Conservation (phyloP, 2,329 filamentous ascomycete species). For the Graphiopsis chlorocephala region DNA sequence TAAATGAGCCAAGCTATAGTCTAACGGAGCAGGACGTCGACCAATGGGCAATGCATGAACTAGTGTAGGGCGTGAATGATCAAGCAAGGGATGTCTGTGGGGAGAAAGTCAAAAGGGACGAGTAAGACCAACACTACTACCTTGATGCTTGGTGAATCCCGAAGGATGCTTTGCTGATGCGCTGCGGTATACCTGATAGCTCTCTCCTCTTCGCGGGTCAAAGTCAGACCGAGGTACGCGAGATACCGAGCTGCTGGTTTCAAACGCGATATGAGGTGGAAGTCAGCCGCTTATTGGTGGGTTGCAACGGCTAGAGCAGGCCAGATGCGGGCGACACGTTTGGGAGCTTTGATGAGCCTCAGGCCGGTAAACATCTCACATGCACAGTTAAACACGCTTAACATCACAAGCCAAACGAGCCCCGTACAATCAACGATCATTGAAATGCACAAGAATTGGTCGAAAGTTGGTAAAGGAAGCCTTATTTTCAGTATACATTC, state of each 20-base stretch:
- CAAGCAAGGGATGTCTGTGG: not conserved
- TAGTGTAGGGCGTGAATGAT: not conserved
- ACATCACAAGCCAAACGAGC: not conserved
- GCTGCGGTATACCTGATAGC: not conserved
- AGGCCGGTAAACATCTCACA: not conserved
- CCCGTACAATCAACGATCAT: not conserved
- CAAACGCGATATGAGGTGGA: not conserved
- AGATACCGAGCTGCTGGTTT: not conserved
- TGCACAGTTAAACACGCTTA: not conserved
- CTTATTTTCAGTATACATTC: not conserved
- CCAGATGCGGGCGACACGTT: not conserved
- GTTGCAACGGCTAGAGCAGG: slow-evolving; percentile 8
- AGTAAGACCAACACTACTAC: not conserved
- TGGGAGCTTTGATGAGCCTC: not conserved
- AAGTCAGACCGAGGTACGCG: slow-evolving; percentile 8
- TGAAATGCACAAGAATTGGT: not conserved
- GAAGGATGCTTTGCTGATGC: not conserved
- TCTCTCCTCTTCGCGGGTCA: slow-evolving; percentile 9
- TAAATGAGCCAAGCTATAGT: not conserved
- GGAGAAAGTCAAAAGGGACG: not conserved
- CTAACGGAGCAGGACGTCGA: not conserved
- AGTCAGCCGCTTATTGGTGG: slow-evolving; percentile 9
- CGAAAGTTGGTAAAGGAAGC: not conserved
- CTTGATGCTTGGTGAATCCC: not conserved
- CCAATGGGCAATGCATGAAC: not conserved